Evolutionary conservation across 495 filamentous ascomycete genomes (phyloP).

Genomic region (Penicillium goetzii): DNA sequence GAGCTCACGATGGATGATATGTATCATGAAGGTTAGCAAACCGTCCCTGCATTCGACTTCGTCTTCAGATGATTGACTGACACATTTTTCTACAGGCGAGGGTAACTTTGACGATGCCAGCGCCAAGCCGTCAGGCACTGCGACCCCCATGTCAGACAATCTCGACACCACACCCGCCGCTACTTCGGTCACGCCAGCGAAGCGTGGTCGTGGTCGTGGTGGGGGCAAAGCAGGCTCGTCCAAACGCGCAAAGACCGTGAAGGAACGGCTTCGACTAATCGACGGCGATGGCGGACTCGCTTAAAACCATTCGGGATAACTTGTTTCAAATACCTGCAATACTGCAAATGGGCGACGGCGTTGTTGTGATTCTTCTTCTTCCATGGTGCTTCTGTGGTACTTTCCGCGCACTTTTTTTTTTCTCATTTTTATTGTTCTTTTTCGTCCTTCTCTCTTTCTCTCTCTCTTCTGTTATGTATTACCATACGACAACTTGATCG

Average conservation of each 20-base stretch:
- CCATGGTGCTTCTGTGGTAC: conserved; percentile 16
- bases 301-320: conserved; percentile 21
- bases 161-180: conserved; percentile 48
- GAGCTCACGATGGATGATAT: conserved; percentile 89
- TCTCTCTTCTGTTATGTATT: conserved; percentile 35
- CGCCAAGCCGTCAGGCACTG: conserved; percentile 79
- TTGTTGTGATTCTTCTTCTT: conserved; percentile 23
- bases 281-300: conserved; percentile 68
- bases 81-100: conserved; percentile 65
- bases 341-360: conserved; percentile 35
- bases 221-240: conserved; percentile 52
- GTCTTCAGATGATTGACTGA: conserved; percentile 24
- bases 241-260: conserved; percentile 90
- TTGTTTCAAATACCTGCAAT: conserved; percentile 24
- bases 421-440: conserved; percentile 22
- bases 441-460: conserved; percentile 17
- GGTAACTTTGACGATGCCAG: conserved; percentile 86
- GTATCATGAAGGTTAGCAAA: conserved; percentile 87
- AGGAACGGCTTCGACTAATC: conserved; percentile 84
- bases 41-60: neutral
- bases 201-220: conserved; percentile 56
- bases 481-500: conserved; percentile 44
- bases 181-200: conserved; percentile 36
- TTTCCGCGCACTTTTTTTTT: conserved; percentile 9
- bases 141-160: conserved; percentile 72